Conservation (phyloP, 1,139 yeast species). For the Citeromyces siamensis region DNA sequence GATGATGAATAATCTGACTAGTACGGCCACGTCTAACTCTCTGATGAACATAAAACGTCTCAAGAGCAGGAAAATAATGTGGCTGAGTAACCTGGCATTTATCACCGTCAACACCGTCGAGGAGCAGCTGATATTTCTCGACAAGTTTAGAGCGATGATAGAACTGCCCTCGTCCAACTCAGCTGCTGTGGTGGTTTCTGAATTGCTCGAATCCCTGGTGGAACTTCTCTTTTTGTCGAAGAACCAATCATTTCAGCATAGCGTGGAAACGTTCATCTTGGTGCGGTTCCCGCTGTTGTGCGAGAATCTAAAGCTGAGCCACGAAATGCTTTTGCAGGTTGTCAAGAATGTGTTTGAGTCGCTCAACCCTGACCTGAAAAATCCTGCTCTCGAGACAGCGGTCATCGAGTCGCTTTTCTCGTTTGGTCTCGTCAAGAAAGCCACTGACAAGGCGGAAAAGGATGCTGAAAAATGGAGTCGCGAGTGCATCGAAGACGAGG, state of each 20-base stretch:
- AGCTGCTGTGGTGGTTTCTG: background rate
- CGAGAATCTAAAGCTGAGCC: background rate
- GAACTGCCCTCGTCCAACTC: too few species aligned
- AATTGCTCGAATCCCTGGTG: background rate
- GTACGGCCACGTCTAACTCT: background rate
- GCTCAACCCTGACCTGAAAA: background rate
- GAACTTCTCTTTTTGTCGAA: background rate
- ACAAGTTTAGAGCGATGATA: background rate
- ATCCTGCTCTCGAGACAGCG: background rate
- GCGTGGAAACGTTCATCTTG: background rate
- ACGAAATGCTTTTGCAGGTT: background rate
- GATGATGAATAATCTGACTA: background rate
- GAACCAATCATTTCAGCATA: background rate
- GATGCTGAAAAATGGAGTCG: background rate
- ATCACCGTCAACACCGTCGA: background rate
- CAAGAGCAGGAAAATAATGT: background rate
- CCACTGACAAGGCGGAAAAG: background rate
- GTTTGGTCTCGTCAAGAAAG: background rate
- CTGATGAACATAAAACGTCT: background rate
- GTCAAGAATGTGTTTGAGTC: background rate
- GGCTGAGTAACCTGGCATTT: background rate
- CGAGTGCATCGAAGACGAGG: background rate
- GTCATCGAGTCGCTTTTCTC: background rate
- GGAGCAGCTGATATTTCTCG: background rate
- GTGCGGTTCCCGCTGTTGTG: background rate